Base-by-base conservation (phyloP, 768 basidiomycete species). In the Pholiota molesta region DNA sequence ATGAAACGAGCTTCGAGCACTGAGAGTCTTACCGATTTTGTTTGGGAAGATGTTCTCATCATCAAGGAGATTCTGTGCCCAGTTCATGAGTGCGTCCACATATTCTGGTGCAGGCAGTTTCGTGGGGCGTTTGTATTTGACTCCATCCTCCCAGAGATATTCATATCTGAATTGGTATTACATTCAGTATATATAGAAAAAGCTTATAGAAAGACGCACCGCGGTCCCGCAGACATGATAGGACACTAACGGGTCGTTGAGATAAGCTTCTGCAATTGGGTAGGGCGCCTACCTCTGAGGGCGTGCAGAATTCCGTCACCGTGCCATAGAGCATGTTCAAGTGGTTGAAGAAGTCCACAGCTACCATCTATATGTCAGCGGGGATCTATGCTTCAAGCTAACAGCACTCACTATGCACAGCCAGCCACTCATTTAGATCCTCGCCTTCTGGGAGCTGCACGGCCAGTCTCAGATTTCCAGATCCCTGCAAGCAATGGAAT, bases 301-400 rank as follows among this genome's bases (percentile, higher is more conserved):
- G 84, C 17, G 93, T 98, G 75, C 97, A 99, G 72, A 99, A 99
- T 77, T 99, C 97, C 2, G 97, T 97, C 23, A 99, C 88, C 10
- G 95, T 97, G 11, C 97, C 97, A 70, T 99, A 99, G 19, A 99
- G 80, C 97, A 99, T 99, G 74, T 99, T 99, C 66, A 99, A 78
- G 72, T 99, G 97, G 72, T 99, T 99, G 83, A 99, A 99, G 79
- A 99, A 99, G 75, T 99, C 97, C 62, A 99, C 97, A 31, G 95
- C 97, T 99, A 68, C 1, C 2, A n/a, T 2, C 21, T 28, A 35
- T 55, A 1, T 33, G 11, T 54, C n/a, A 35, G 23, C 23, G 19
- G 9, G 14, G 10, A 2, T 26, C 39, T 35, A 9, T 11, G 2
- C 37, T 17, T 17, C 35, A 13, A 23, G 26, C 49, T 40, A 55